A percentile compares a stretch with the other conserved stretches of the same genome.
Evolutionary conservation across 805 yeast species (phyloP).

Genomic region (Sungouiella blattae): DNA sequence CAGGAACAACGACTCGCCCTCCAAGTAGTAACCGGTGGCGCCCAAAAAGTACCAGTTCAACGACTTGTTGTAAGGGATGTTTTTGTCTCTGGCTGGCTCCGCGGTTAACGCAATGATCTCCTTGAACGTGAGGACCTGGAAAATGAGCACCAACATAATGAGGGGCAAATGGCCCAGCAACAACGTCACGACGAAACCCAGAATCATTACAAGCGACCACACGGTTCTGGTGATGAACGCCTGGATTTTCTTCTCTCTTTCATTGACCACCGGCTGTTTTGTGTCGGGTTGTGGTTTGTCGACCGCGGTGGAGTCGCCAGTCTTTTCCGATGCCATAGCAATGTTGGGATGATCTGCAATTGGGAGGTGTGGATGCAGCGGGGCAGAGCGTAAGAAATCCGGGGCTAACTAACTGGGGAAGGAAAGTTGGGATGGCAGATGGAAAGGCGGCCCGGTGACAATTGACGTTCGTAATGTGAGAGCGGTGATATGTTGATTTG

Average conservation of each 20-base stretch:
- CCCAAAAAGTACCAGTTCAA: conserved; percentile 89
- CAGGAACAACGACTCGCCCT: conserved; percentile 75
- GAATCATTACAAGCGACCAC: conserved; percentile 94
- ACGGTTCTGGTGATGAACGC: conserved; percentile 83
- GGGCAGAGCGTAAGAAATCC: too few species aligned
- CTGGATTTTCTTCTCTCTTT: conserved; percentile 66
- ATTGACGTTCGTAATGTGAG: background rate
- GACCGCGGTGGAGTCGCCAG: background rate
- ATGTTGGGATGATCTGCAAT: too few species aligned
- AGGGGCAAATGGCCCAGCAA: conserved; percentile 85
- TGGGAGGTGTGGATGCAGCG: too few species aligned
- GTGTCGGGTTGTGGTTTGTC: background rate
- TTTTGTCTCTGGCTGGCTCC: conserved; percentile 78
- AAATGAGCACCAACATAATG: conserved; percentile 62
- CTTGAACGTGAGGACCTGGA: conserved; percentile 82
- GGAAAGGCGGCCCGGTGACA: background rate
- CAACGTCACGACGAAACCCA: conserved; percentile 53
- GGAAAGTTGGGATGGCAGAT: background rate
- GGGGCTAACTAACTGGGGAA: background rate
- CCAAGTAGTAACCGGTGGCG: conserved; percentile 84
- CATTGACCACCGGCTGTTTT: conserved; percentile 25
- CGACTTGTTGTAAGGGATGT: conserved; percentile 76
- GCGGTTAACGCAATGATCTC: conserved; percentile 87
- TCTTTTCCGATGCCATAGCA: background rate
- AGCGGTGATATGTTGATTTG: background rate